phyloP scores from a whole-genome alignment of 2,329 filamentous ascomycete genomes.

The Trematosphaeria pertusa region DNA sequence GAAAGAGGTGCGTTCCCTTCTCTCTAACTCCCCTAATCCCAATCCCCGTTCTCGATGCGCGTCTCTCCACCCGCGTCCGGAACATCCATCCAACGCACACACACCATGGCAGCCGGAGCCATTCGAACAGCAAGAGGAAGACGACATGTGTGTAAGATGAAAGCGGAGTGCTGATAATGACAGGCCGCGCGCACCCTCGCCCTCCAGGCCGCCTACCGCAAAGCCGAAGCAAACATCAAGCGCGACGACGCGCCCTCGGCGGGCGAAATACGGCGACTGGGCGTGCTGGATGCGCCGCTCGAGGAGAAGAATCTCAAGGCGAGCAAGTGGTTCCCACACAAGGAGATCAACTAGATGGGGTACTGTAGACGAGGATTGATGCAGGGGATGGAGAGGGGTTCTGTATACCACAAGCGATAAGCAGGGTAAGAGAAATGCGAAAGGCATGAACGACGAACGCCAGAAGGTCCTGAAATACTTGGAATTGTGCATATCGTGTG shows the following conservation, averaged over 20 bases:
- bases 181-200: constrained; percentile 79
- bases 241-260: constrained; percentile 83
- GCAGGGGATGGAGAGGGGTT: not conserved
- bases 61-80: too few species aligned
- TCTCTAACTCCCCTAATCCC: constrained; percentile 13
- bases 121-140: too few species aligned
- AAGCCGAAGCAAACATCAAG: constrained; percentile 73
- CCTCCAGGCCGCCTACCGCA: constrained; percentile 85
- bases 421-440: not conserved
- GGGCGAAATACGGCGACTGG: constrained; percentile 86
- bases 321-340: constrained; percentile 52
- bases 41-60: not conserved
- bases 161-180: not conserved
- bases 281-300: constrained; percentile 77
- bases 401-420: not conserved
- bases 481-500: too few species aligned
- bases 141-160: not conserved
- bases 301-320: constrained; percentile 68
- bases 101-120: too few species aligned
- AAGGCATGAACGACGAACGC: too few species aligned
- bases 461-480: too few species aligned
- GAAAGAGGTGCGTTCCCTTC: constrained; percentile 79
- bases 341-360: constrained; percentile 46
- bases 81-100: too few species aligned
- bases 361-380: not conserved